A percentile compares a stretch with the other conserved stretches of the same genome.
Evolutionary conservation across 2,329 filamentous ascomycete species (phyloP).

Genomic region (Coniochaeta hoffmannii): DNA sequence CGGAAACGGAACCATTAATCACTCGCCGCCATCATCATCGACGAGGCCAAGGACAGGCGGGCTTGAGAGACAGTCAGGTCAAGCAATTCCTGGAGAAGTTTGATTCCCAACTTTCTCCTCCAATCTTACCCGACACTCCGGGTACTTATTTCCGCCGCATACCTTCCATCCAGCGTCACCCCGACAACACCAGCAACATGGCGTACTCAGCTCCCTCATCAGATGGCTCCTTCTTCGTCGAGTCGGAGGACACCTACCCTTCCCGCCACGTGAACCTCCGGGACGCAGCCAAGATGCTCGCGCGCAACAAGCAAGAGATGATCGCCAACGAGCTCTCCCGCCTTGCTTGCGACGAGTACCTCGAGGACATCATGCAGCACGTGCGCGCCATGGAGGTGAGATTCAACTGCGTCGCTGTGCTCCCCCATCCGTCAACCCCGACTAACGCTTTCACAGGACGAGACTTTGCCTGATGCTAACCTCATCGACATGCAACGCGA

Average conservation of each 20-base stretch:
- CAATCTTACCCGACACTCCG: constrained; percentile 5
- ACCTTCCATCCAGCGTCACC: background rate
- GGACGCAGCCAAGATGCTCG: constrained; percentile 70
- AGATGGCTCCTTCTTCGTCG: constrained; percentile 48
- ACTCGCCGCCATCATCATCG: constrained; percentile 2
- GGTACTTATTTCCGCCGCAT: background rate
- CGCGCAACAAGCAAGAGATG: constrained; percentile 76
- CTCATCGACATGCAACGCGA: constrained; percentile 98
- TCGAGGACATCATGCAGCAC: constrained; percentile 89
- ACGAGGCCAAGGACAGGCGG: constrained; percentile 33
- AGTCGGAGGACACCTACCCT: constrained; percentile 39
- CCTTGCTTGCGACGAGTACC: constrained; percentile 79
- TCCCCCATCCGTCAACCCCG: constrained; percentile 18
- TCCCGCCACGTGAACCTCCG: constrained; percentile 56
- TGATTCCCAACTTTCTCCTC: constrained; percentile 18
- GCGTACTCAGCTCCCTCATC: constrained; percentile 22
- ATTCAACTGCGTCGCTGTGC: background rate
- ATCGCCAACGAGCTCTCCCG: constrained; percentile 85
- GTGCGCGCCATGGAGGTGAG: constrained; percentile 88
- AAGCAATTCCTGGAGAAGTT: constrained; percentile 19
- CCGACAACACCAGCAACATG: constrained; percentile 15
- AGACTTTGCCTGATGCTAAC: constrained; percentile 91
- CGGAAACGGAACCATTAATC: constrained; percentile 15
- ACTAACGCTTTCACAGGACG: constrained; percentile 34
- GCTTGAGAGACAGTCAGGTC: constrained; percentile 7